phyloP scores from a whole-genome alignment of 352 stramenopile species.

The Pythium diclinum region DNA sequence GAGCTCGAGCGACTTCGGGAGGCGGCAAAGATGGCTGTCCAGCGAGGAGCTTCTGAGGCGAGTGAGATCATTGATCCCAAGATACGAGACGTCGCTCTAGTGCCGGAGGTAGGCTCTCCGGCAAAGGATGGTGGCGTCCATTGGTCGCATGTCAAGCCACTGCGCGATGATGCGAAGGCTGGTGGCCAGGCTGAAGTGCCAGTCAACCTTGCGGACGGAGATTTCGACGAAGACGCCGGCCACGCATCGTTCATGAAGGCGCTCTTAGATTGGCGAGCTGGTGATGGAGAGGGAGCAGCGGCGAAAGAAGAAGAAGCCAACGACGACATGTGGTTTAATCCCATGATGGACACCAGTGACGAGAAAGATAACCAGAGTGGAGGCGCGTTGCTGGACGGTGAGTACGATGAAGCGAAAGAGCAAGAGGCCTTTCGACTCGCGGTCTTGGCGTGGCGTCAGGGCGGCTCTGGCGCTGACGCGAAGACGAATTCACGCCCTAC shows the following conservation, averaged over 20 bases:
- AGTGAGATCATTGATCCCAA: conserved; percentile 63
- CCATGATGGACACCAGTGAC: conserved; percentile 8
- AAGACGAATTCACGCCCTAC: conserved; percentile 14
- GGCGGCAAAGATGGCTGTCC: not conserved
- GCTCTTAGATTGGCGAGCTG: conserved; percentile 67
- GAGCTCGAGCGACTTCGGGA: conserved; percentile 53
- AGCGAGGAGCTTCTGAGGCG: conserved; percentile 6
- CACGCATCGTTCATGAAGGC: conserved; percentile 81
- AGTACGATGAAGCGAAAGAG: conserved; percentile 69
- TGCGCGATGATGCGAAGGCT: conserved; percentile 35
- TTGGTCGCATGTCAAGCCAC: conserved; percentile 69
- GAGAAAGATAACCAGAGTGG: conserved; percentile 17
- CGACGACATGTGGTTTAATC: conserved; percentile 62
- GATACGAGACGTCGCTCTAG: conserved; percentile 34
- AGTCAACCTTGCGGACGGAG: conserved; percentile 73
- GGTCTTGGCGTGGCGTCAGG: conserved; percentile 55
- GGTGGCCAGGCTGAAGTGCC: conserved; percentile 30
- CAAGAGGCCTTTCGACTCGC: conserved; percentile 62
- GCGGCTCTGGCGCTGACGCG: not conserved
- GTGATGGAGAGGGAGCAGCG: conserved; percentile 28
- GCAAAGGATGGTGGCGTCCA: conserved; percentile 32
- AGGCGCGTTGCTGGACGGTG: conserved; percentile 48
- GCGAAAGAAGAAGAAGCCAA: conserved; percentile 29
- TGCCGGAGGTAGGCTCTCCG: conserved; percentile 31
- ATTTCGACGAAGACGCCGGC: conserved; percentile 69